phyloP scores from a whole-genome alignment of 768 basidiomycete species.

The Xerocomellus chrysenteron region DNA sequence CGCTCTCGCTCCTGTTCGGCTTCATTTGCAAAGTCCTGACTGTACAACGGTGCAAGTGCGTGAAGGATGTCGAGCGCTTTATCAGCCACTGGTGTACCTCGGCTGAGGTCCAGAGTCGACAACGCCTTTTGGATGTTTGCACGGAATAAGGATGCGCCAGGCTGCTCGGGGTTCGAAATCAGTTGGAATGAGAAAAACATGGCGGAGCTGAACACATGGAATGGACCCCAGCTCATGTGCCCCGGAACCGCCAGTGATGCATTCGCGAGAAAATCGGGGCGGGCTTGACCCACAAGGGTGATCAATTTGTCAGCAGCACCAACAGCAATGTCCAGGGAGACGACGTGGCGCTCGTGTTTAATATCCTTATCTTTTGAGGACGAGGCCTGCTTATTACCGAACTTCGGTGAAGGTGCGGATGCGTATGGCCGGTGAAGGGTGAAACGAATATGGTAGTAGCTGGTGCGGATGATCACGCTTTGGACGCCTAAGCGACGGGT shows the following conservation, averaged over 20 bases:
- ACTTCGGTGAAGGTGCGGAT: constrained; percentile 25
- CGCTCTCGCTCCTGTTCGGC: constrained; percentile 53
- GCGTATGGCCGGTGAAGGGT: constrained; percentile 81
- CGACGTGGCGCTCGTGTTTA: constrained; percentile 43
- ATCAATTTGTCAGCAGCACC: constrained; percentile 77
- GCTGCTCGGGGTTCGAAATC: constrained; percentile 76
- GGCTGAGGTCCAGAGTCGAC: constrained; percentile 61
- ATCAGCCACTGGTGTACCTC: constrained; percentile 67
- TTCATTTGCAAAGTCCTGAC: constrained; percentile 56
- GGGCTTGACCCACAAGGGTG: constrained; percentile 71
- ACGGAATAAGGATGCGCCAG: constrained; percentile 74
- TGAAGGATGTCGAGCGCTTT: constrained; percentile 71
- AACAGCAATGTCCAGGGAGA: constrained; percentile 72
- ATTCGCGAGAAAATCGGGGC: constrained; percentile 72
- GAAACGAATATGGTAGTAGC: constrained; percentile 81
- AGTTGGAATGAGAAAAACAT: constrained; percentile 94
- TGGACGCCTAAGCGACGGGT: constrained; percentile 73
- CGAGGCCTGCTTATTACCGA: constrained; percentile 27
- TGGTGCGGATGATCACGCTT: constrained; percentile 75
- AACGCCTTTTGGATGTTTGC: constrained; percentile 71
- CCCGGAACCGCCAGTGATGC: constrained; percentile 71
- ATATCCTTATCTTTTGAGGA: constrained; percentile 30
- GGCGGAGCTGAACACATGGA: constrained; percentile 81
- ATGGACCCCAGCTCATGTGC: constrained; percentile 82
- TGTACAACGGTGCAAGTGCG: constrained; percentile 72